Conservation (phyloP, 768 basidiomycete genomes). For the Chalciporus piperatus region DNA sequence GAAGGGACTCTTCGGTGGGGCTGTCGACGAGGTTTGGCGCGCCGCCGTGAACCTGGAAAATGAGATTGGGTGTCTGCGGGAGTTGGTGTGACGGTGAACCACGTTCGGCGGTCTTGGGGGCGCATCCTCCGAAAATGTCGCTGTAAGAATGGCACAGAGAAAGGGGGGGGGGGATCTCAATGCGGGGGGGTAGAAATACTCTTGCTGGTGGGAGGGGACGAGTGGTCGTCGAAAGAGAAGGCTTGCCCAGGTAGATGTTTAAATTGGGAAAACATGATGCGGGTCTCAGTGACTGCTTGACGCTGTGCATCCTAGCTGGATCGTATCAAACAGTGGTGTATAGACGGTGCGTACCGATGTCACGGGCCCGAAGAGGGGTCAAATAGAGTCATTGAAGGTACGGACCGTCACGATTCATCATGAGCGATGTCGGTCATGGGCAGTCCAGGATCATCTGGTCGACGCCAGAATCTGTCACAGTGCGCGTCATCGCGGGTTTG, state of each 20-base stretch:
- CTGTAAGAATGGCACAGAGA: not conserved
- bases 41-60: conserved; percentile 27
- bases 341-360: no score
- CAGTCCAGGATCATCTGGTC: no score
- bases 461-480: no score
- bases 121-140: not conserved
- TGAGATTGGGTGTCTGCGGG: conserved; percentile 8
- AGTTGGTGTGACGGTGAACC: conserved; percentile 12
- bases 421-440: no score
- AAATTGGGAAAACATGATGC: no score
- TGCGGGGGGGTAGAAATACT: conserved; percentile 5
- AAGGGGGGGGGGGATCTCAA: conserved; percentile 22
- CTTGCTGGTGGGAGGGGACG: not conserved
- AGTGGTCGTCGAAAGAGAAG: conserved; percentile 16
- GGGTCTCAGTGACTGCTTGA: no score
- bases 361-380: no score
- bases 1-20: conserved; percentile 9
- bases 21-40: conserved; percentile 16
- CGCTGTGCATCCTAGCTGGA: no score
- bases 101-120: conserved; percentile 14
- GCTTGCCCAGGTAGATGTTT: not conserved
- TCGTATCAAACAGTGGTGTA: no score
- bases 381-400: no score
- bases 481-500: no score
- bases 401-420: no score